A percentile compares a stretch with the other conserved stretches of the same genome.
phyloP scores from a whole-genome alignment of 2,329 filamentous ascomycete species.

The Chaetothyriales sp. region DNA sequence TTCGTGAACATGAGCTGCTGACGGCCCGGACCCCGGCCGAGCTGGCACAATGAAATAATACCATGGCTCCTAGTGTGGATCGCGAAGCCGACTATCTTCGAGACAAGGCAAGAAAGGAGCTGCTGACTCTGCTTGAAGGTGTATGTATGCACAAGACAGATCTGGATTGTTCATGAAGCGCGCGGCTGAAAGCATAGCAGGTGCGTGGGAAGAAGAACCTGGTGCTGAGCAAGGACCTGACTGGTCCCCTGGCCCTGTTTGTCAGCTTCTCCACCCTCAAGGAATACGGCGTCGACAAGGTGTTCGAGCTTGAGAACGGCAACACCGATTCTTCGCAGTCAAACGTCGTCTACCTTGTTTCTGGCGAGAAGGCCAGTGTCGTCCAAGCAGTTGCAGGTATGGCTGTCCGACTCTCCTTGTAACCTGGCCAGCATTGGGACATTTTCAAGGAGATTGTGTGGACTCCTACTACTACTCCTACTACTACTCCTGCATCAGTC shows the following conservation, averaged over 20 bases:
- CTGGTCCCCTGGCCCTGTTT: conserved; percentile 75
- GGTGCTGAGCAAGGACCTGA: conserved; percentile 78
- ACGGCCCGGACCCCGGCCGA: not conserved
- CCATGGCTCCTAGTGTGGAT: conserved; percentile 29
- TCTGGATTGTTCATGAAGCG: conserved; percentile 17
- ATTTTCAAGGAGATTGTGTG: conserved; percentile 12
- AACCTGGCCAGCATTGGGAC: conserved; percentile 4
- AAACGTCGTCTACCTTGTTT: conserved; percentile 85
- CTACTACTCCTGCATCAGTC: conserved; percentile 11
- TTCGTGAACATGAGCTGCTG: not conserved
- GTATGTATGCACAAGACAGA: conserved; percentile 47
- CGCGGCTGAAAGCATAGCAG: conserved; percentile 34
- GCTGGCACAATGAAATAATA: not conserved
- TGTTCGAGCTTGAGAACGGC: conserved; percentile 90
- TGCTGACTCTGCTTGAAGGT: conserved; percentile 81
- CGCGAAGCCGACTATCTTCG: conserved; percentile 33
- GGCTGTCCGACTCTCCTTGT: conserved; percentile 23
- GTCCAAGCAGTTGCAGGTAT: conserved; percentile 78
- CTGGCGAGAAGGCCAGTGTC: conserved; percentile 75
- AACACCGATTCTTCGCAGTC: conserved; percentile 89
- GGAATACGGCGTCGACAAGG: conserved; percentile 94
- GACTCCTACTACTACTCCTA: conserved; percentile 5
- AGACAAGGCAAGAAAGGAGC: conserved; percentile 60
- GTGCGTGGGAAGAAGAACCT: conserved; percentile 98
- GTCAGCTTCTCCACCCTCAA: conserved; percentile 92